These are phyloP conservation scores for Punctularia strigosozonata DNA, from an alignment of 768 basidiomycete species.

Conservation along the genomic window DNA sequence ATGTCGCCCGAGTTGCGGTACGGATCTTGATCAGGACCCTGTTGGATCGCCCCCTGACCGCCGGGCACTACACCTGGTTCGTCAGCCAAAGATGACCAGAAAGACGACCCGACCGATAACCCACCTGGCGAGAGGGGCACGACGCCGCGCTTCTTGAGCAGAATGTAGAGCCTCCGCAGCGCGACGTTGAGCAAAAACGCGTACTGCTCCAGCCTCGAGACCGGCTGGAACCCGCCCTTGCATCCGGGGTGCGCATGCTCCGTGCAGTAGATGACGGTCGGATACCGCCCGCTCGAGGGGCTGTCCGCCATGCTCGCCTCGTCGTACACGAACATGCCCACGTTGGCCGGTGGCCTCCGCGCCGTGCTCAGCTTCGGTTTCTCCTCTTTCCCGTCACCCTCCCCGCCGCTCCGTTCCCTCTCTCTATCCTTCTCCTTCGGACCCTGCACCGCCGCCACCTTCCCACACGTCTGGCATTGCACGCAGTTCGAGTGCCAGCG, in stretches of 20 bases:
- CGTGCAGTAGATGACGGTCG: slow-evolving; percentile 63
- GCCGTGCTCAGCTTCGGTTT: slow-evolving; percentile 50
- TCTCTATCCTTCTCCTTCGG: slow-evolving; percentile 43
- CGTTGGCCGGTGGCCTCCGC: slow-evolving; percentile 73
- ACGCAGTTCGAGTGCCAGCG: slow-evolving; percentile 95
- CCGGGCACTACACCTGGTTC: slow-evolving; percentile 21
- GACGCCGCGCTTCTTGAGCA: slow-evolving; percentile 80
- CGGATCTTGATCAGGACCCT: slow-evolving; percentile 46
- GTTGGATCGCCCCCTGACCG: slow-evolving; percentile 10
- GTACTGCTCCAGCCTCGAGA: slow-evolving; percentile 93
- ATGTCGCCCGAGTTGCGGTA: slow-evolving; percentile 85
- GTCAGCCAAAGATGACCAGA: not conserved
- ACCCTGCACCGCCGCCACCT: slow-evolving; percentile 51
- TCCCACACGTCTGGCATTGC: slow-evolving; percentile 74
- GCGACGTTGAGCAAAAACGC: slow-evolving; percentile 96
- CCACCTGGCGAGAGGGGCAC: slow-evolving; percentile 74
- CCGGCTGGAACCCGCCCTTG: slow-evolving; percentile 74
- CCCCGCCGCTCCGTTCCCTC: slow-evolving; percentile 40
- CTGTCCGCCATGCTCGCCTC: slow-evolving; percentile 56
- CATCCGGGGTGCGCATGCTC: slow-evolving; percentile 64
- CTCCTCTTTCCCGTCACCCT: slow-evolving; percentile 26
- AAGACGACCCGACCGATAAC: slow-evolving; percentile 8
- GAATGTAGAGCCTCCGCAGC: slow-evolving; percentile 76
- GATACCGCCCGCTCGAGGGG: slow-evolving; percentile 60
- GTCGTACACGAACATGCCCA: slow-evolving; percentile 69